Percentiles rank a stretch among this genome's conserved stretches.
These are phyloP conservation scores for Tylopilus balloui DNA, from an alignment of 768 basidiomycete genomes.

Conservation along the genomic window DNA sequence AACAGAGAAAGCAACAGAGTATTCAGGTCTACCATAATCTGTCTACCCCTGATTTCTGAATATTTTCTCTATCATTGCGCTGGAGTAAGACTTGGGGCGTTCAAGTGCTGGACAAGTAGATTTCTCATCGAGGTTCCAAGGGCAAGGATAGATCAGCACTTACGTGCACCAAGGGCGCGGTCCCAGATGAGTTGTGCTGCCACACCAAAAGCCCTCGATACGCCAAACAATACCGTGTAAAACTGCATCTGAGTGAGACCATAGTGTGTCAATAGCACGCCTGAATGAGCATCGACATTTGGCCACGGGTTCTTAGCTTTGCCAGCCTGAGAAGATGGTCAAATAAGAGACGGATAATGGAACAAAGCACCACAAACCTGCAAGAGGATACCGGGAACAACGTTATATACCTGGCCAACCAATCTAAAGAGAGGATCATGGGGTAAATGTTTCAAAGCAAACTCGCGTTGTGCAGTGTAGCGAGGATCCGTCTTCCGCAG, in stretches of 20 bases:
- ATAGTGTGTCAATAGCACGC: slow-evolving; percentile 81
- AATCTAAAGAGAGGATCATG: slow-evolving; percentile 91
- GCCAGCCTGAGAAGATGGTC: slow-evolving; percentile 51
- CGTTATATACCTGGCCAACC: slow-evolving; percentile 81
- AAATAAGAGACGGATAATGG: not conserved
- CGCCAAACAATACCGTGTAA: slow-evolving; percentile 97
- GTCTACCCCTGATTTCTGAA: slow-evolving; percentile 46
- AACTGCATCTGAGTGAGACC: slow-evolving; percentile 89
- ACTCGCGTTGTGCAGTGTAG: slow-evolving; percentile 86
- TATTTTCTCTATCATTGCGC: slow-evolving; percentile 71
- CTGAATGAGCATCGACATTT: slow-evolving; percentile 97
- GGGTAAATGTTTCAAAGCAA: slow-evolving; percentile 80
- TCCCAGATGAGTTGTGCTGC: slow-evolving; percentile 91
- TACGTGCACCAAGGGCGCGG: slow-evolving; percentile 86
- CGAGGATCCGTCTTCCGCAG: slow-evolving; percentile 90
- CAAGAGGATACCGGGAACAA: slow-evolving; percentile 87
- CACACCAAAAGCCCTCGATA: slow-evolving; percentile 91
- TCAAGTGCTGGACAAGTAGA: slow-evolving; percentile 58
- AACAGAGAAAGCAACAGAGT: too few relatives aligned
- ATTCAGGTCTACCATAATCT: too few relatives aligned
- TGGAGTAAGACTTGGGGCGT: slow-evolving; percentile 89
- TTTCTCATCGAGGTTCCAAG: not conserved
- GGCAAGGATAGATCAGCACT: slow-evolving; percentile 30
- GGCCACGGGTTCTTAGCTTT: slow-evolving; percentile 96
- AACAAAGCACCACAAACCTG: slow-evolving; percentile 43